Base-by-base conservation (phyloP, 257 asterid species). In the Anisodus tanguticus region DNA sequence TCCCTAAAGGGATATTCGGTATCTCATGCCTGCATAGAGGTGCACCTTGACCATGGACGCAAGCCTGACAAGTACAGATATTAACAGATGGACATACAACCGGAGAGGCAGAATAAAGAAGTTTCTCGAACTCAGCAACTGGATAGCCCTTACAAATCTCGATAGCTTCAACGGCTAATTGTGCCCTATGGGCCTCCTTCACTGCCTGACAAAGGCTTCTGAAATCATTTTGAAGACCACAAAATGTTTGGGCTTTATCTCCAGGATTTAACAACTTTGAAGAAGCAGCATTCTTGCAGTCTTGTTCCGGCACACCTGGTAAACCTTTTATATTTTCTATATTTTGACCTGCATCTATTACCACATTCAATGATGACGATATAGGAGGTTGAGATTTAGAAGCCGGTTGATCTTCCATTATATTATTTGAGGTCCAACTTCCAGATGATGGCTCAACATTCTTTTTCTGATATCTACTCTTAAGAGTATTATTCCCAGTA, bases 41-140 rank as follows among this genome's bases (percentile, higher is more conserved):
- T 66, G 74, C 80, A 78, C 84, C 84, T 79, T 78, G 82, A 59
- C 49, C 58, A 35, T 37, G 67, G 57, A 39, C 3, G 66, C 84
- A 58, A 80, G 64, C 59, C 66, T 69, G 64, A 60, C 85, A 70
- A 59, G 62, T 85, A 10, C 16, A 22, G 64, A 62, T 41, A 82
- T 59, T 69, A 9, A n/a, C 59, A n/a, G 60, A n/a, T 15, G 26
- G 60, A 71, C 82, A 86, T 59, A 86, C n/a, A 83, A 84, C 85
- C 12, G 86, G 88, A 68, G 88, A 83, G 22, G 85, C 80, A 31
- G 83, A 86, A 41, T 4, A 74, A 68, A 83, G 10, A 74, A 86
- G n/a, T 74, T 64, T 83, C 69, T 86, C 88, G 79, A 86, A 83
- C 80, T 79, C 86, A 68, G 88, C 85, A 83, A 86, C 47, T 6